phyloP scores from a whole-genome alignment of 2,329 filamentous ascomycete species.

The Mollisiaceae sp. region DNA sequence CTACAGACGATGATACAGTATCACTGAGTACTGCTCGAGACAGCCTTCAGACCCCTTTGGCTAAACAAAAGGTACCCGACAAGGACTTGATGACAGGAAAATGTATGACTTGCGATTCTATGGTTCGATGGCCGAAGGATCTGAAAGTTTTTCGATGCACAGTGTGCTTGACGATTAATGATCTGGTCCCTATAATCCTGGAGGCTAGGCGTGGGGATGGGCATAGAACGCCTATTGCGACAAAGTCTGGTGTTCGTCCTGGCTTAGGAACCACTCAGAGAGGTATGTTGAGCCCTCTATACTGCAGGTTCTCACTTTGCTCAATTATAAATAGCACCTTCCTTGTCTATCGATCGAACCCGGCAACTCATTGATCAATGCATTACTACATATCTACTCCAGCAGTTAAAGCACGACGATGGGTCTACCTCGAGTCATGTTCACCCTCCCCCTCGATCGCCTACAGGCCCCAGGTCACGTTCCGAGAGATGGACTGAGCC shows the following conservation, averaged over 20 bases:
- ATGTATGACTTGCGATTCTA: slow-evolving; percentile 86
- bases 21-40: slow-evolving; percentile 24
- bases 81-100: slow-evolving; percentile 71
- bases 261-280: slow-evolving; percentile 30
- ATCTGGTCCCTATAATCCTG: slow-evolving; percentile 58
- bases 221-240: slow-evolving; percentile 28
- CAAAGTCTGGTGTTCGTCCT: slow-evolving; percentile 29
- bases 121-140: slow-evolving; percentile 78
- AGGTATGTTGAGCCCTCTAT: slow-evolving; percentile 25
- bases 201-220: slow-evolving; percentile 39
- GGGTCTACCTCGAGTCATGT: slow-evolving; percentile 31
- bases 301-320: neutral
- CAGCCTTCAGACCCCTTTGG: slow-evolving; percentile 37
- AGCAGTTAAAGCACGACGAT: slow-evolving; percentile 44
- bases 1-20: slow-evolving; percentile 51
- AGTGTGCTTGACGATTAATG: slow-evolving; percentile 84
- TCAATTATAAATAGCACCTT: slow-evolving; percentile 42
- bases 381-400: slow-evolving; percentile 54
- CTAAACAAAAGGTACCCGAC: slow-evolving; percentile 46
- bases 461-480: slow-evolving; percentile 3
- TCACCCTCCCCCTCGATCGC: slow-evolving; percentile 35
- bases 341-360: slow-evolving; percentile 66
- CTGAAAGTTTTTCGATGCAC: slow-evolving; percentile 80
- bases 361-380: slow-evolving; percentile 61
- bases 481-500: neutral